These are phyloP conservation scores for Fusarium brevicatenulatum DNA, from an alignment of 2,329 filamentous ascomycete species.

Conservation along the genomic window DNA sequence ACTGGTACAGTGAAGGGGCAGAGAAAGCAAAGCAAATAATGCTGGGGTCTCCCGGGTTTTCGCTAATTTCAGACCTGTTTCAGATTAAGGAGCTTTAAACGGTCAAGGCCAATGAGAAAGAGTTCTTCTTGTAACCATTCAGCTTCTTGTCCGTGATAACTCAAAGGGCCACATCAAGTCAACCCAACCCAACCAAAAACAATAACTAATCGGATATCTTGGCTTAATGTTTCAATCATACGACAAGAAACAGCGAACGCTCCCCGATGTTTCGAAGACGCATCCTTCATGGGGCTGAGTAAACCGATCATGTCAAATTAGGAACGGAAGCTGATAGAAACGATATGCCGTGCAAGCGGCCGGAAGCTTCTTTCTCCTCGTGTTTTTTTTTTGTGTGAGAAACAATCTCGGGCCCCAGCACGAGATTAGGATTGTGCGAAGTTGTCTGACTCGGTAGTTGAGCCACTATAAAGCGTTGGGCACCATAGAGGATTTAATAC, in stretches of 20 bases:
- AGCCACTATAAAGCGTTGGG: not conserved
- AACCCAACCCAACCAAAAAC: conserved; percentile 1
- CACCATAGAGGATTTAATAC: not conserved
- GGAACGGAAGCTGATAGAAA: conserved; percentile 6
- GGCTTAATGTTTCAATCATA: conserved; percentile 7
- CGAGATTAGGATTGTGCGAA: not conserved
- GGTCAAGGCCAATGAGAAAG: conserved; percentile 22
- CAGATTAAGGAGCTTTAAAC: conserved; percentile 22
- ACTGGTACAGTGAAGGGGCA: conserved; percentile 6
- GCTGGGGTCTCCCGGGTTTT: conserved; percentile 1
- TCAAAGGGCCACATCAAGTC: not conserved
- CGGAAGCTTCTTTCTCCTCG: not conserved
- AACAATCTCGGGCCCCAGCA: conserved; percentile 20
- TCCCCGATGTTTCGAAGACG: conserved; percentile 1
- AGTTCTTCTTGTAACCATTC: not conserved
- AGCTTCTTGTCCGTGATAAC: conserved; percentile 13
- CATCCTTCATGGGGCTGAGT: not conserved
- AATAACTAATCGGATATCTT: not conserved
- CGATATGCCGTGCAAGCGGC: conserved; percentile 2
- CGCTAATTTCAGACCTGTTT: conserved; percentile 34
- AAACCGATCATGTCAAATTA: conserved; percentile 18
- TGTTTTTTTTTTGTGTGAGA: conserved; percentile 26
- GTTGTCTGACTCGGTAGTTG: not conserved
- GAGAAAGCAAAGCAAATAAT: not conserved
- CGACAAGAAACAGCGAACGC: conserved; percentile 7